phyloP scores from a whole-genome alignment of 768 basidiomycete genomes.

The Hygrophoropsis aurantiaca region DNA sequence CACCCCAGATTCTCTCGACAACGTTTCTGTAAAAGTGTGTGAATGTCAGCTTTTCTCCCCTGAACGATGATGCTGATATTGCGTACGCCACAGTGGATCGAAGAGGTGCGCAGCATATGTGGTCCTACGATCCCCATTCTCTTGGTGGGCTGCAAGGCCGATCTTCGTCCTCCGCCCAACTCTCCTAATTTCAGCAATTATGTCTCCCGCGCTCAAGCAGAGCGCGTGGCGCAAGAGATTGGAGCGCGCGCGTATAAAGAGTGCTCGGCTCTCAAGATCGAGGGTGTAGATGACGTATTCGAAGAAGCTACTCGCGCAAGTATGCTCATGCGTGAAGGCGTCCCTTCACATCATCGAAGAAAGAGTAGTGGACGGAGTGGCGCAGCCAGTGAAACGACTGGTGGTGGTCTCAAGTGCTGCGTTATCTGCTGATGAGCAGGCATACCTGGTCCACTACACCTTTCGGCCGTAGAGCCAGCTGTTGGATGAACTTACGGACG shows the following conservation, averaged over 20 bases:
- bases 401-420: constrained; percentile 57
- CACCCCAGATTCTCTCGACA: constrained; percentile 94
- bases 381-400: constrained; percentile 41
- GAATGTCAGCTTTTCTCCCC: constrained; percentile 12
- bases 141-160: constrained; percentile 94
- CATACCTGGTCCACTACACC: too few species aligned
- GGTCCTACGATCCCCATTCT: constrained; percentile 90
- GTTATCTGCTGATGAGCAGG: constrained; percentile 53
- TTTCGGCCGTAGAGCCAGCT: neutral
- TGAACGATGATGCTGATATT: constrained; percentile 9
- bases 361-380: constrained; percentile 48
- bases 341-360: constrained; percentile 54
- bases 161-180: constrained; percentile 68
- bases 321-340: constrained; percentile 92
- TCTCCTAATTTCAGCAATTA: constrained; percentile 51
- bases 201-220: constrained; percentile 78
- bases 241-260: constrained; percentile 95
- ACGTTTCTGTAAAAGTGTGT: constrained; percentile 86
- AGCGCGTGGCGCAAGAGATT: constrained; percentile 77
- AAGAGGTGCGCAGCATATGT: constrained; percentile 96
- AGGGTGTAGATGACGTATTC: constrained; percentile 96
- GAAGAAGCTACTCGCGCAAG: constrained; percentile 96
- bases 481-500: too few species aligned
- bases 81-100: constrained; percentile 76
- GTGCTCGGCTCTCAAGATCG: constrained; percentile 85